Base-by-base conservation (phyloP, 768 basidiomycete species). In the Panaeolus cyanescens region DNA sequence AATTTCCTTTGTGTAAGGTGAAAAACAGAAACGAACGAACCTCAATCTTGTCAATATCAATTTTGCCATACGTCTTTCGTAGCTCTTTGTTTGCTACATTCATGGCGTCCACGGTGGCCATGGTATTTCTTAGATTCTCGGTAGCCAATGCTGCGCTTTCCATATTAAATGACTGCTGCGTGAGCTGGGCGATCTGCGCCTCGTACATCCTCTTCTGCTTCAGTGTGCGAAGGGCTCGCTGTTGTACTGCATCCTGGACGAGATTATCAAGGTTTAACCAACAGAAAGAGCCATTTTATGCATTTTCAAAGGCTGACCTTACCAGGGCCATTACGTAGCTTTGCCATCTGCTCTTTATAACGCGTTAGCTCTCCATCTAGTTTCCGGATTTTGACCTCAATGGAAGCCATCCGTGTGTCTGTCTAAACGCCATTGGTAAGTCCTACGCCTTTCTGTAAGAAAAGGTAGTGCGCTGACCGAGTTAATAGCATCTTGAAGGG, bases 21-120 rank as follows among this genome's bases (percentile, higher is more conserved):
- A 50, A 15, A 28, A 28, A 25, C 22, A 39, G 15, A 4, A n/a
- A 60, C 36, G 69, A 83, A 62, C 63, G n/a, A n/a, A 96, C 96
- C 83, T 99, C 97, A 68, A 99, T 98, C 85, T 97, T 96, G 82
- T 96, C 94, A 66, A 99, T 87, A 70, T 99, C 89, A 64, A 99
- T 88, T 80, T 95, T 97, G 22, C 96, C 96, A 71, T 99, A 99
- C 77, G 98, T 96, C 74, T 91, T 95, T 79, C 87, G 87, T 77
- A 99, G 84, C 74, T 98, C 96, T 79, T 96, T 98, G 78, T 98
- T 99, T 17, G 97, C 96, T 17, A 83, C 70, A 72, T 94, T 87
- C 95, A 99, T 98, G 5, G 95, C 97, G 65, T 97, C 94, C 30
- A 99, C 87, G 0, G 97, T 98, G 12, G 94, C 96, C 96, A 99